Evolutionary conservation across 768 basidiomycete genomes (phyloP).

Genomic region (Russula griseocarnosa): DNA sequence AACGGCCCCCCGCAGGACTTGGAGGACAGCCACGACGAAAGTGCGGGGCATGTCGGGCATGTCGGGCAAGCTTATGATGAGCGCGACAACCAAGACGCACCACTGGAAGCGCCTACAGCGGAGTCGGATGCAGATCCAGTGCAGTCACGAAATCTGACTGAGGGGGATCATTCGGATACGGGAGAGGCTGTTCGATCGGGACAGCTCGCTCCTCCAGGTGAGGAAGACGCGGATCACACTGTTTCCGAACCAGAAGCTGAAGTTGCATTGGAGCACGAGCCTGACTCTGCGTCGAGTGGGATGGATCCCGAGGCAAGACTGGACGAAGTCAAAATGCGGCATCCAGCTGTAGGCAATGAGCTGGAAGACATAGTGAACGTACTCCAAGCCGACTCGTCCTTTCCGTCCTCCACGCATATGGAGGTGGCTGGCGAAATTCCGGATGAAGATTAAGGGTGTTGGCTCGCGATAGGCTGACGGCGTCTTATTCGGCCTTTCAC

Average conservation of each 20-base stretch:
- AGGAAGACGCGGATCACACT: constrained; percentile 16
- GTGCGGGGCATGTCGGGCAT: constrained; percentile 15
- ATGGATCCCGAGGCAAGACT: constrained; percentile 28
- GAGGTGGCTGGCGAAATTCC: constrained; percentile 46
- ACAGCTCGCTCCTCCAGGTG: constrained; percentile 16
- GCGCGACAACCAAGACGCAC: constrained; percentile 25
- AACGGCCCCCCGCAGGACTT: constrained; percentile 25
- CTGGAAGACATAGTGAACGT: constrained; percentile 65
- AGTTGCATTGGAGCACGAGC: constrained; percentile 20
- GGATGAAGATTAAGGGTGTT: constrained; percentile 43
- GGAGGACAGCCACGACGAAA: constrained; percentile 22
- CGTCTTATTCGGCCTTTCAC: too few relatives aligned
- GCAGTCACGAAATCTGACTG: constrained; percentile 1
- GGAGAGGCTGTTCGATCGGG: constrained; percentile 14
- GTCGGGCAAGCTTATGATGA: constrained; percentile 19
- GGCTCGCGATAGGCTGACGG: background rate
- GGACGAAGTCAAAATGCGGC: constrained; percentile 29
- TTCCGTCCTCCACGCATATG: constrained; percentile 26
- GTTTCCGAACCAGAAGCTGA: constrained; percentile 18
- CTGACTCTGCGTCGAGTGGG: constrained; percentile 22
- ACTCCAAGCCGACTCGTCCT: constrained; percentile 45
- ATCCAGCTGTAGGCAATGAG: constrained; percentile 37
- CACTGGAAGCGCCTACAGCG: constrained; percentile 10
- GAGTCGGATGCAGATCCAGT: constrained; percentile 8
- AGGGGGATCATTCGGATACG: constrained; percentile 10